Evolutionary conservation across 305 asterid genomes (phyloP).

Genomic region (Fraxinus floribunda): DNA sequence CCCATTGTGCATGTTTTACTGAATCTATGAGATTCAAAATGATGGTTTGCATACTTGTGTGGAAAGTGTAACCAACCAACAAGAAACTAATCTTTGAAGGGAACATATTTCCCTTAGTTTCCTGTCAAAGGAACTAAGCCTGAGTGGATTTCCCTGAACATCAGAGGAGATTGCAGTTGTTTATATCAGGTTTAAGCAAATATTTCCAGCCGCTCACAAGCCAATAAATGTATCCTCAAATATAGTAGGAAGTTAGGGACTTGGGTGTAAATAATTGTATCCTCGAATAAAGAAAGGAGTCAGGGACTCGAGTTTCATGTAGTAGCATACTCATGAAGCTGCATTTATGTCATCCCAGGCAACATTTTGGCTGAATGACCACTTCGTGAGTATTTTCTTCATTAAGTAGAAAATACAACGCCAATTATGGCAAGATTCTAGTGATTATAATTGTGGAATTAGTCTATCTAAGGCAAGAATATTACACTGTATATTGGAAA

Average conservation of each 20-base stretch:
- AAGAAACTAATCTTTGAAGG: neutral
- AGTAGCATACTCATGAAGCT: neutral
- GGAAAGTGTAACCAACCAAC: neutral
- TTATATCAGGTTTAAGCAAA: neutral
- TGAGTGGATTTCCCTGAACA: neutral
- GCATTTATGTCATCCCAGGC: neutral
- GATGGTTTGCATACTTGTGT: neutral
- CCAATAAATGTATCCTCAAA: neutral
- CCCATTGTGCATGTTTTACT: neutral
- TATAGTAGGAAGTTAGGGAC: neutral
- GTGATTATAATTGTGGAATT: too few species aligned
- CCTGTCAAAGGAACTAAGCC: neutral
- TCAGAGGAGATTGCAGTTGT: neutral
- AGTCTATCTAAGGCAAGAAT: too few species aligned
- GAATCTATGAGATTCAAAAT: neutral
- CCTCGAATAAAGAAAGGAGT: neutral
- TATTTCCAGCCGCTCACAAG: neutral
- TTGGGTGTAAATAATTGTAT: neutral
- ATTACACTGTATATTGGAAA: too few species aligned
- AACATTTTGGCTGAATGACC: too few species aligned
- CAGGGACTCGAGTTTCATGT: neutral
- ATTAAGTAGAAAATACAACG: too few species aligned
- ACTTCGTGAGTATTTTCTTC: too few species aligned
- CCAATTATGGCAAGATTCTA: too few species aligned
- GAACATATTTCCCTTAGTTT: neutral